A percentile compares a stretch with the other conserved stretches of the same genome.
phyloP scores from a whole-genome alignment of 1,284 basidiomycete species.

The Pholiota adiposa region DNA sequence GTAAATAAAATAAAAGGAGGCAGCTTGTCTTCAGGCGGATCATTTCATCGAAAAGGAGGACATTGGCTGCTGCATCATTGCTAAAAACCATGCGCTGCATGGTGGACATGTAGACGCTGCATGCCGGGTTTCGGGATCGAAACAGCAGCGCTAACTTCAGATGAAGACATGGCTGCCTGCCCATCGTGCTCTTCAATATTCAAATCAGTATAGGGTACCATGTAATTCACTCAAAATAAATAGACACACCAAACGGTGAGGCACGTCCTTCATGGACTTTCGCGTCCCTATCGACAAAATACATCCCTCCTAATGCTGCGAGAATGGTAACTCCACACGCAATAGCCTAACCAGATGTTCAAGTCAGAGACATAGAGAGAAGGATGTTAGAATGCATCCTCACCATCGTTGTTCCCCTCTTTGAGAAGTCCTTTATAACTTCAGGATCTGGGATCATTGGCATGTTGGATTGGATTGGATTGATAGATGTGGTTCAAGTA shows the following conservation, averaged over 20 bases:
- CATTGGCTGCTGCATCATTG: no score
- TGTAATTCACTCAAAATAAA: background rate
- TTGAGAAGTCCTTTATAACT: background rate
- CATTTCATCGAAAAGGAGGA: no score
- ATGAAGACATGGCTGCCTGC: constrained; percentile 34
- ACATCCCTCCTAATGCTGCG: constrained; percentile 8
- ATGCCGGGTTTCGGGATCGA: constrained; percentile 32
- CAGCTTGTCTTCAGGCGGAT: no score
- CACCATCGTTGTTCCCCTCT: constrained; percentile 8
- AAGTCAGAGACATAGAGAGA: background rate
- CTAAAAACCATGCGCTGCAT: background rate
- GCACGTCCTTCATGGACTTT: constrained; percentile 18
- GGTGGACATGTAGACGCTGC: background rate
- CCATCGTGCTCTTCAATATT: background rate
- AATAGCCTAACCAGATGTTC: background rate
- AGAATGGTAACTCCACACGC: constrained; percentile 1
- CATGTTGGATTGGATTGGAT: background rate
- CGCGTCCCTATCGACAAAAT: constrained; percentile 4
- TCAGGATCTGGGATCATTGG: background rate
- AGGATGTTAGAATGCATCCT: background rate
- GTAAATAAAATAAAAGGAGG: no score
- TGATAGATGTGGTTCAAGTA: background rate
- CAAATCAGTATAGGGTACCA: background rate
- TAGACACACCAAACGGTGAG: constrained; percentile 16
- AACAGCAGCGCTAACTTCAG: constrained; percentile 37